A percentile compares a stretch with the other conserved stretches of the same genome.
Evolutionary conservation across 2,329 filamentous ascomycete genomes (phyloP).

Genomic region (Hypoxylon sp.): DNA sequence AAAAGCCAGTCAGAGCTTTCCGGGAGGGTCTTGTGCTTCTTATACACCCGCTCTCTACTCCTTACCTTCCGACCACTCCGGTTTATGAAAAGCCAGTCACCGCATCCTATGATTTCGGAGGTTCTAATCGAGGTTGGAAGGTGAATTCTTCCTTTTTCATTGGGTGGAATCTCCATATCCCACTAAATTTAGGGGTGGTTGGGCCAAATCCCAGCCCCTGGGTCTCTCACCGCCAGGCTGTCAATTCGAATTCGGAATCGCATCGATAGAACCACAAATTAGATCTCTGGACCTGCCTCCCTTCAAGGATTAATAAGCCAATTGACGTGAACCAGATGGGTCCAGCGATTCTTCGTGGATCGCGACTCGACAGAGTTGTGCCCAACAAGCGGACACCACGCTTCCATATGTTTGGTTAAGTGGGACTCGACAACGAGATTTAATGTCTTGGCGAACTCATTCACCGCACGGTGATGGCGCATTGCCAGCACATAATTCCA

Average conservation of each 20-base stretch:
- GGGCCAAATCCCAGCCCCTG: slow-evolving; percentile 27
- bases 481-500: slow-evolving; percentile 31
- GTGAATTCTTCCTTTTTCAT: slow-evolving; percentile 20
- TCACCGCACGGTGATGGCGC: slow-evolving; percentile 27
- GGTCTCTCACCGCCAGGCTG: slow-evolving; percentile 38
- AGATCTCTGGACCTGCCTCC: slow-evolving; percentile 27
- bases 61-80: slow-evolving; percentile 30
- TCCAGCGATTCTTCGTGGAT: slow-evolving; percentile 11
- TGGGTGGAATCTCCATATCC: slow-evolving; percentile 21
- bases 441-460: slow-evolving; percentile 36
- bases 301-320: slow-evolving; percentile 32
- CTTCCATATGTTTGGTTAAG: slow-evolving; percentile 24
- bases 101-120: slow-evolving; percentile 20
- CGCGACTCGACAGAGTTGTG: slow-evolving; percentile 15
- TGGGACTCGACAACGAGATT: slow-evolving; percentile 34
- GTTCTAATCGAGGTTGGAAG: slow-evolving; percentile 35
- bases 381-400: slow-evolving; percentile 36
- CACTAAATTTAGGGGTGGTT: slow-evolving; percentile 32
- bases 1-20: slow-evolving; percentile 26
- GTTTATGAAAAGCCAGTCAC: slow-evolving; percentile 26
- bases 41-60: slow-evolving; percentile 39
- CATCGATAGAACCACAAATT: slow-evolving; percentile 26
- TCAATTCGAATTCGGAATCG: slow-evolving; percentile 40
- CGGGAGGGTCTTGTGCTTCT: slow-evolving; percentile 35
- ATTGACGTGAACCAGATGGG: slow-evolving; percentile 24